A percentile compares a stretch with the other conserved stretches of the same genome.
Evolutionary conservation across 1,284 basidiomycete species (phyloP).

Genomic region (Pascua sp.): DNA sequence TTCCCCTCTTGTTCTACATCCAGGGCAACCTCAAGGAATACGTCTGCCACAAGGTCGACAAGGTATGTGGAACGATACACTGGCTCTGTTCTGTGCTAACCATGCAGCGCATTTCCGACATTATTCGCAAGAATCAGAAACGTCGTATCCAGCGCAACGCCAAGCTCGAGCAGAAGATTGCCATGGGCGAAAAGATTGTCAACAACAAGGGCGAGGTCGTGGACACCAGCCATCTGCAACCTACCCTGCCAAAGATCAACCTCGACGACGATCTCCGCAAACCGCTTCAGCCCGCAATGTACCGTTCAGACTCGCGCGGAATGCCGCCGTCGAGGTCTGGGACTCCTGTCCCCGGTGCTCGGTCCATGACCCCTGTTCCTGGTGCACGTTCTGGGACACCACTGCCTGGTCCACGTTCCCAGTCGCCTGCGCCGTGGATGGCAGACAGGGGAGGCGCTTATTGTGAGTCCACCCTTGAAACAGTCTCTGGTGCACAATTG

Average conservation of each 20-base stretch:
- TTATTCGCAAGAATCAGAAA: slow-evolving; percentile 88
- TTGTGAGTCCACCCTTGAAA: too few species aligned
- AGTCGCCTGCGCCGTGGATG: not conserved
- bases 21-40: slow-evolving; percentile 97
- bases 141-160: slow-evolving; percentile 77
- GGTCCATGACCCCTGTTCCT: not conserved
- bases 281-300: not conserved
- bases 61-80: too few species aligned
- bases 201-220: slow-evolving; percentile 87
- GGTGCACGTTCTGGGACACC: not conserved
- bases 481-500: too few species aligned
- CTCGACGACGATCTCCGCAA: slow-evolving; percentile 65
- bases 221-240: slow-evolving; percentile 63
- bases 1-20: slow-evolving; percentile 90
- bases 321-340: not conserved
- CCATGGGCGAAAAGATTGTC: slow-evolving; percentile 81
- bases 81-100: too few species aligned
- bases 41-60: slow-evolving; percentile 95
- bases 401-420: not conserved
- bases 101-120: slow-evolving; percentile 81
- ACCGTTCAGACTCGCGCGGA: too few species aligned
- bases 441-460: too few species aligned
- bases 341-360: too few species aligned
- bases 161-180: slow-evolving; percentile 83
- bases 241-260: slow-evolving; percentile 87